These are phyloP conservation scores for Colletotrichum graminicola DNA, from an alignment of 2,329 filamentous ascomycete genomes.

Conservation along the genomic window DNA sequence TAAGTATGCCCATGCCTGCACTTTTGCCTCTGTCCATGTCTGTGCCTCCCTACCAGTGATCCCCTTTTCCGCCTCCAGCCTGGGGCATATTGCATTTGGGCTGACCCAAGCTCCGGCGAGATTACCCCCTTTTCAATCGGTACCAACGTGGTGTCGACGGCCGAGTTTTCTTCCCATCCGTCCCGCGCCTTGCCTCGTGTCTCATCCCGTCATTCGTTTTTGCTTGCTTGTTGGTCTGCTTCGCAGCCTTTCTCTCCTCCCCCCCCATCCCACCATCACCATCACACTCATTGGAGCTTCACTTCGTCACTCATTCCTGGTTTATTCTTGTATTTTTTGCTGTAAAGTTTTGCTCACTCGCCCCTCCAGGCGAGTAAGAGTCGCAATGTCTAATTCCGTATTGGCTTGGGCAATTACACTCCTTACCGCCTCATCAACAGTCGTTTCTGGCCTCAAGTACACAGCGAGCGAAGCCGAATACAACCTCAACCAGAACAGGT, in stretches of 20 bases:
- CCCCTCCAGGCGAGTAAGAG: constrained; percentile 40
- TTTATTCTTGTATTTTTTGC: constrained; percentile 25
- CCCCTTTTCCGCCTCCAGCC: constrained; percentile 40
- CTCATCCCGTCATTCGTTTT: constrained; percentile 40
- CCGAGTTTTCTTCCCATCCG: constrained; percentile 42
- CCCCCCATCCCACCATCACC: constrained; percentile 28
- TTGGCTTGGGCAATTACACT: constrained; percentile 41
- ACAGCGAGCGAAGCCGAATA: constrained; percentile 56
- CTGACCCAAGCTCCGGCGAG: constrained; percentile 39
- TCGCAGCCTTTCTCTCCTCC: constrained; percentile 35
- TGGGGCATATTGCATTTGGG: constrained; percentile 40
- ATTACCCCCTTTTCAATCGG: constrained; percentile 39
- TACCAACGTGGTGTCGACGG: constrained; percentile 38
- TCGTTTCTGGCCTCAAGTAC: constrained; percentile 49
- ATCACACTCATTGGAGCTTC: constrained; percentile 40
- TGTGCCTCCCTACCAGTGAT: constrained; percentile 26
- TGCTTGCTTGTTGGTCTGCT: constrained; percentile 42
- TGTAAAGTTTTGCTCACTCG: constrained; percentile 37
- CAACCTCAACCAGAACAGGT: constrained; percentile 72
- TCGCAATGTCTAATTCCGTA: constrained; percentile 42
- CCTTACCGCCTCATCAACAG: constrained; percentile 41
- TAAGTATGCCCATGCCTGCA: constrained; percentile 8
- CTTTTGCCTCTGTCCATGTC: neutral
- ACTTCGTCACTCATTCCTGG: constrained; percentile 41
- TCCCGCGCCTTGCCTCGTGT: constrained; percentile 37